These are phyloP conservation scores for Ophiostoma montium DNA, from an alignment of 2,329 filamentous ascomycete genomes.

Conservation along the genomic window DNA sequence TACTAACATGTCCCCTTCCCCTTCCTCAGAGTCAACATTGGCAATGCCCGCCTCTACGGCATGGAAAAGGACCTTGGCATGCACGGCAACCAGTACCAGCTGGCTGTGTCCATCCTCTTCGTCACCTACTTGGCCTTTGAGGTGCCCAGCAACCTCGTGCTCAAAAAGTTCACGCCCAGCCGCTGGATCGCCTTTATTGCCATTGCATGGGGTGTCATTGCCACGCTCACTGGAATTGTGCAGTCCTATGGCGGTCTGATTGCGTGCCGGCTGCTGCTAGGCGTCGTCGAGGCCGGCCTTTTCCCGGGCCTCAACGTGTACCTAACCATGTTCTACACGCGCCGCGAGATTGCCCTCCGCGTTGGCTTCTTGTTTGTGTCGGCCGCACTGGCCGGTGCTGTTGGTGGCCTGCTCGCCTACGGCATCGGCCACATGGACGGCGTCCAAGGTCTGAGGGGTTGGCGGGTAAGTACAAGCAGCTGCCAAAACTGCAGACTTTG, in stretches of 20 bases:
- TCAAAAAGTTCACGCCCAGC: background rate
- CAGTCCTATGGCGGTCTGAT: slow-evolving; percentile 23
- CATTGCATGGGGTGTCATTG: background rate
- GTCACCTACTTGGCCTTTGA: background rate
- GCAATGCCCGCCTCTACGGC: background rate
- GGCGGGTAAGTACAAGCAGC: background rate
- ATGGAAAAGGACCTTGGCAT: background rate
- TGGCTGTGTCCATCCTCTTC: background rate
- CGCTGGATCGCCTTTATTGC: background rate
- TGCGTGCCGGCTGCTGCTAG: slow-evolving; percentile 42
- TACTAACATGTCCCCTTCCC: background rate
- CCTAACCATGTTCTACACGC: slow-evolving; percentile 10
- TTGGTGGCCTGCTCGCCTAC: slow-evolving; percentile 8
- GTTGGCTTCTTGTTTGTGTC: slow-evolving; percentile 6
- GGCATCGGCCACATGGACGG: slow-evolving; percentile 6
- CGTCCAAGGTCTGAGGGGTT: background rate
- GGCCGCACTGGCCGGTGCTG: slow-evolving; percentile 7
- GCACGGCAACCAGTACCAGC: slow-evolving; percentile 1
- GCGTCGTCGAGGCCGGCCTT: slow-evolving; percentile 43
- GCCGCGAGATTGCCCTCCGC: slow-evolving; percentile 7
- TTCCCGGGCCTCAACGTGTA: slow-evolving; percentile 46
- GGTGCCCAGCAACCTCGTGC: background rate
- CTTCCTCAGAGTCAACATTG: background rate
- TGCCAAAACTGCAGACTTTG: too few species aligned
- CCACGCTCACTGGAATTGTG: background rate